Base-by-base conservation (phyloP, 2,329 filamentous ascomycete genomes). In the Arthrobotrys conoides region DNA sequence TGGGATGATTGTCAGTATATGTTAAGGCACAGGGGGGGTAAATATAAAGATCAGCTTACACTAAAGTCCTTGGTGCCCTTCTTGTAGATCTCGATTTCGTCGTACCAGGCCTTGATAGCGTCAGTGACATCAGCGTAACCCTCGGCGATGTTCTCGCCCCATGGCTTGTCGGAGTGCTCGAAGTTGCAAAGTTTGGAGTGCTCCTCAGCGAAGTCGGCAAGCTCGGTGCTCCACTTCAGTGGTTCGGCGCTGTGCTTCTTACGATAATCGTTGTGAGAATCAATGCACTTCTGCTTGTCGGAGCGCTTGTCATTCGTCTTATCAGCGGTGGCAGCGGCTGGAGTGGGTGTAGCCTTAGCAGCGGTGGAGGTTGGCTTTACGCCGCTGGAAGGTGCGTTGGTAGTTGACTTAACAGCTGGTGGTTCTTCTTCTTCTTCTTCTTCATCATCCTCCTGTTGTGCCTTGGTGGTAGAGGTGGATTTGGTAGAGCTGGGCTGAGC, bases 131-230 rank as follows among this genome's bases (percentile, higher is more conserved):
- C 84, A 1, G 85, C 83, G 76, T 89, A 87, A 81, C 91, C 87
- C 78, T 91, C 90, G 83, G 93, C 94, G 71, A 98, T 91, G 88
- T 98, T 99, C 87, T 99, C 96, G 80, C 96, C 96, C 83, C 96
- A 96, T 87, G 67, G 89, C 90, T 51, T 51, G 63, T 86, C 87
- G 80, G 89, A 89, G 85, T 98, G 95, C 36, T 86, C 87, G 81
- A 94, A 95, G 46, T 88, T 86, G 84, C 94, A 97, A 30, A 83
- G 87, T 27, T 87, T 83, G 76, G 93, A 93, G 67, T 90, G 89
- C 69, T 85, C 85, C 57, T 86, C 80, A 46, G 94, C 94, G 78
- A 88, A 92, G 70, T 84, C 83, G 70, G 90, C 91, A 66, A 93
- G 88, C 49, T 86, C 85, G 6, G 86, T 83, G 82, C 91, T 88